phyloP scores from a whole-genome alignment of 2,329 filamentous ascomycete genomes.

The Corniculantispora saksenae region DNA sequence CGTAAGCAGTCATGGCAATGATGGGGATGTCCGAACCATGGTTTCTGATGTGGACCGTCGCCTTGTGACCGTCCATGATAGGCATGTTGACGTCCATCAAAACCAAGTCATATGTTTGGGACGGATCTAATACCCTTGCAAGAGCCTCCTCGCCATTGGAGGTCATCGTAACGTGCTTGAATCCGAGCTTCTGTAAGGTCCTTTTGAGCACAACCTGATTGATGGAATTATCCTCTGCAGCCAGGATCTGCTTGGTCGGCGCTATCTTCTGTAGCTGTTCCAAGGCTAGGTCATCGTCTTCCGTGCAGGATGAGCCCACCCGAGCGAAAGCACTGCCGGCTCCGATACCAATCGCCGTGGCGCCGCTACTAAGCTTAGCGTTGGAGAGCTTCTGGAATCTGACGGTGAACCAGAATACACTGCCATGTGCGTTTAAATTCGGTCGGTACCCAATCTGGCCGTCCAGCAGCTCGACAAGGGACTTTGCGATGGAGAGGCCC shows the following conservation, averaged over 20 bases:
- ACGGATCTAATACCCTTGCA: slow-evolving; percentile 33
- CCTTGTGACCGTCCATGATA: slow-evolving; percentile 49
- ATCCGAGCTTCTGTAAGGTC: slow-evolving; percentile 41
- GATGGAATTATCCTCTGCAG: slow-evolving; percentile 45
- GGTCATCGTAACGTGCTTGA: slow-evolving; percentile 33
- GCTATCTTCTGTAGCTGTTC: slow-evolving; percentile 38
- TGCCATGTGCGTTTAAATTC: slow-evolving; percentile 48
- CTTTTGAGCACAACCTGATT: slow-evolving; percentile 43
- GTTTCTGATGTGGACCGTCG: slow-evolving; percentile 47
- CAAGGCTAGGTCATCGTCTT: slow-evolving; percentile 24
- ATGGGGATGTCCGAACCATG: slow-evolving; percentile 45
- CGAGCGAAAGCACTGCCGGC: slow-evolving; percentile 26
- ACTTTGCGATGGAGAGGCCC: slow-evolving; percentile 59
- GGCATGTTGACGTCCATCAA: slow-evolving; percentile 54
- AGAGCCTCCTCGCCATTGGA: slow-evolving; percentile 25
- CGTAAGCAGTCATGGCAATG: slow-evolving; percentile 56
- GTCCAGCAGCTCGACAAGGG: slow-evolving; percentile 56
- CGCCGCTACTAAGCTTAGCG: slow-evolving; percentile 21
- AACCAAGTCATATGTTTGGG: slow-evolving; percentile 32
- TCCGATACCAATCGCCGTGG: background rate
- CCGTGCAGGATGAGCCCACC: background rate
- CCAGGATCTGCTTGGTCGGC: slow-evolving; percentile 39
- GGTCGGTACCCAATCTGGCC: slow-evolving; percentile 44
- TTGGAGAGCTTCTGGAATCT: slow-evolving; percentile 39
- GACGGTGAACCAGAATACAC: slow-evolving; percentile 54